Evolutionary conservation across 2,329 filamentous ascomycete genomes (phyloP).

Genomic region (Beauveria caledonica): DNA sequence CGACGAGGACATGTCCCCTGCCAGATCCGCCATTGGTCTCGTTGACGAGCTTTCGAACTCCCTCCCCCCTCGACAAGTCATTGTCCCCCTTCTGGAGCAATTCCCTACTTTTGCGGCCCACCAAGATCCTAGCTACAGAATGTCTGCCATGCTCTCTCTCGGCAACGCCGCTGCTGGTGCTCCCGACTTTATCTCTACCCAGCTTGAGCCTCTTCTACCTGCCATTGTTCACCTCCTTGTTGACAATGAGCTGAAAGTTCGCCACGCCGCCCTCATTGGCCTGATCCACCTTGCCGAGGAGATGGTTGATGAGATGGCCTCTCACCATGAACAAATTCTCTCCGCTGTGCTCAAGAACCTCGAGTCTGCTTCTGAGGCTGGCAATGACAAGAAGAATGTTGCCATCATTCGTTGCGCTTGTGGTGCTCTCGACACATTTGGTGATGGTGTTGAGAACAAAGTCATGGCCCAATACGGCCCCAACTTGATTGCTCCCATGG

Average conservation of each 20-base stretch:
- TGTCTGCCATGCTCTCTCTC: conserved; percentile 84
- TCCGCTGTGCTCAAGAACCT: conserved; percentile 81
- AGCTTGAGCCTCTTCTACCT: conserved; percentile 79
- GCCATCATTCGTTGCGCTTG: conserved; percentile 86
- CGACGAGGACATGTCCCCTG: conserved; percentile 73
- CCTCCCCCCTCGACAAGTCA: conserved; percentile 85
- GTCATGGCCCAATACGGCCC: conserved; percentile 76
- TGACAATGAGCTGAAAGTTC: conserved; percentile 75
- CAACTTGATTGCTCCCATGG: conserved; percentile 77
- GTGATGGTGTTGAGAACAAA: conserved; percentile 71
- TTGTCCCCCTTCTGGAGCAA: conserved; percentile 82
- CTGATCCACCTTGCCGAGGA: conserved; percentile 89
- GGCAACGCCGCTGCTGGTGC: conserved; percentile 95
- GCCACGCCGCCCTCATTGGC: conserved; percentile 78
- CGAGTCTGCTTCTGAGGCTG: conserved; percentile 64
- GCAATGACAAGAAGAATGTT: conserved; percentile 65
- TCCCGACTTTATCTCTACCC: conserved; percentile 93
- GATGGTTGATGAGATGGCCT: conserved; percentile 79
- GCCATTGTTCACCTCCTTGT: conserved; percentile 74
- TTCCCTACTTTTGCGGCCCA: conserved; percentile 74
- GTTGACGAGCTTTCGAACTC: conserved; percentile 84
- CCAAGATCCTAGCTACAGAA: conserved; percentile 67
- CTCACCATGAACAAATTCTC: conserved; percentile 78
- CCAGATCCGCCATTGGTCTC: conserved; percentile 74
- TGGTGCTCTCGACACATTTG: conserved; percentile 82